Conservation (phyloP, 148 eudicot genomes). For the Chenopodium quinoa region DNA sequence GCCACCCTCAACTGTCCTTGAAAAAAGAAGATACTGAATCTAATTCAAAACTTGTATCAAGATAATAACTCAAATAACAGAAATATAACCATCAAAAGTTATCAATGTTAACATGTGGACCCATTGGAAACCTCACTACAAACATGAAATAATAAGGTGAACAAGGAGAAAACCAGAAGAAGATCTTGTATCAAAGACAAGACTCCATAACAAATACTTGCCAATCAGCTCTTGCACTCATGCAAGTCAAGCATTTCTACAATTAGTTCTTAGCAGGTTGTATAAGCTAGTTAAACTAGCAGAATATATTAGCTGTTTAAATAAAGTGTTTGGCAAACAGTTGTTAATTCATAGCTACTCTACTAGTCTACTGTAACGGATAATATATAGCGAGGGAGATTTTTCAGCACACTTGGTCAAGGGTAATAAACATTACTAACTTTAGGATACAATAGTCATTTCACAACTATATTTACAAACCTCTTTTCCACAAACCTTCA, state of each 20-base stretch:
- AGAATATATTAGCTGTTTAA: no score
- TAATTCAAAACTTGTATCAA: not conserved
- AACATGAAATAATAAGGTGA: not conserved
- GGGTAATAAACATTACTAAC: no score
- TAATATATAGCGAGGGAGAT: no score
- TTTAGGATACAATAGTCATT: no score
- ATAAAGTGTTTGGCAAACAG: no score
- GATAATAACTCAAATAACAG: not conserved
- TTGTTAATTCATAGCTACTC: no score
- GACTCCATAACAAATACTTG: not conserved
- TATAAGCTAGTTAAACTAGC: no score
- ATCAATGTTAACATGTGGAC: not conserved
- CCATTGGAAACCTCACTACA: not conserved
- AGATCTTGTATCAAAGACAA: not conserved
- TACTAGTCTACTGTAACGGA: no score
- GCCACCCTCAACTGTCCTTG: not conserved
- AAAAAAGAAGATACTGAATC: not conserved
- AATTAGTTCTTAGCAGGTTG: not conserved
- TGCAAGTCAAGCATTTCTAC: not conserved
- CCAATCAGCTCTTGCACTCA: not conserved
- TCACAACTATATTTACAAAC: no score
- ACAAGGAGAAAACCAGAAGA: conserved; percentile 5
- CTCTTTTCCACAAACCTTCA: no score
- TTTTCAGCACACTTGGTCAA: no score
- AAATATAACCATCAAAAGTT: not conserved